A percentile compares a stretch with the other conserved stretches of the same genome.
phyloP scores from a whole-genome alignment of 2,329 filamentous ascomycete species.

The Westerdykella ornata region DNA sequence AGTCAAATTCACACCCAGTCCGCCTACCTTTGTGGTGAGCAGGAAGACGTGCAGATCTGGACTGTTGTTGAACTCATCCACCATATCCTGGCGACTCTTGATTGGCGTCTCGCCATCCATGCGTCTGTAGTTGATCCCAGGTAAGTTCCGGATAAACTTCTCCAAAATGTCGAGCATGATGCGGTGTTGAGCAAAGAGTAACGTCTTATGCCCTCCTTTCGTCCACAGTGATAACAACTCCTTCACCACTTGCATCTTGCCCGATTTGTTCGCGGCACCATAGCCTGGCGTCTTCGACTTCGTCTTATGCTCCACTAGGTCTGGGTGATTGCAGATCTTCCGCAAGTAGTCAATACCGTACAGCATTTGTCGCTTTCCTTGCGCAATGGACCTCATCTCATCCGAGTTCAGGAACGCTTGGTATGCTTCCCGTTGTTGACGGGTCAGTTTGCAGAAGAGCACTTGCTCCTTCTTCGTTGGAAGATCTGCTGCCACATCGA shows the following conservation, averaged over 20 bases:
- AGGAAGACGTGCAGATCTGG: conserved; percentile 79
- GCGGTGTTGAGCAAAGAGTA: conserved; percentile 87
- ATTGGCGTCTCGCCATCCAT: conserved; percentile 94
- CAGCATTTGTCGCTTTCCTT: conserved; percentile 67
- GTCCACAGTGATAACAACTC: conserved; percentile 84
- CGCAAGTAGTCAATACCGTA: conserved; percentile 87
- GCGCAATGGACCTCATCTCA: conserved; percentile 77
- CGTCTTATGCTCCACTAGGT: conserved; percentile 65
- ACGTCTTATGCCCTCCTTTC: conserved; percentile 82
- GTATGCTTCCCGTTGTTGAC: conserved; percentile 71
- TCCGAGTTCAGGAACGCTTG: conserved; percentile 72
- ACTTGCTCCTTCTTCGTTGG: conserved; percentile 96
- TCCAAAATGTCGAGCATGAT: conserved; percentile 96
- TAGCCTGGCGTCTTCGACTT: conserved; percentile 58
- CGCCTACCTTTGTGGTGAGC: conserved; percentile 91
- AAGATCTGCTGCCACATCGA: conserved; percentile 86
- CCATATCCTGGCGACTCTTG: conserved; percentile 78
- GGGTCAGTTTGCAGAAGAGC: conserved; percentile 87
- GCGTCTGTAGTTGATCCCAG: conserved; percentile 68
- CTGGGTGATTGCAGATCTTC: conserved; percentile 97
- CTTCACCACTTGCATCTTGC: conserved; percentile 94
- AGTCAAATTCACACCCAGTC: conserved; percentile 87
- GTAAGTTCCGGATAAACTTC: conserved; percentile 62
- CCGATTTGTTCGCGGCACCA: conserved; percentile 71
- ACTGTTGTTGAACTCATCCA: conserved; percentile 86